Evolutionary conservation across 805 yeast species (phyloP), one percentile per base, ranked within the genome.

Genomic region (Teunomyces atbi): DNA sequence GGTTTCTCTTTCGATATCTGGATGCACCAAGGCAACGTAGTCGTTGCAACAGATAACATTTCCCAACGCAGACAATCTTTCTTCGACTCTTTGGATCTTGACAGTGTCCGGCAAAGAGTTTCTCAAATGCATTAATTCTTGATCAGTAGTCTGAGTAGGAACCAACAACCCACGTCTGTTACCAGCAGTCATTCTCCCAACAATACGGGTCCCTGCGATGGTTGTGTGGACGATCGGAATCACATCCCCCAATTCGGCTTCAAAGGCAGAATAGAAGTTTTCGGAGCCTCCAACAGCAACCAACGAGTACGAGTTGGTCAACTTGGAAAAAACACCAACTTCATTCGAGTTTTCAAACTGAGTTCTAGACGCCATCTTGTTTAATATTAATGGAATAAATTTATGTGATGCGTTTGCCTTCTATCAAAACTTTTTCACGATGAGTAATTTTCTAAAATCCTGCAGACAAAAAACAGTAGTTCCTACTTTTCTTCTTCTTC

Each of bases 1-100:
- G 44, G 99, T 94, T 72, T 94, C 99, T 66, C 99, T 85, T 76
- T 94, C 99, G 55, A 94, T 89, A 74, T 94, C 99, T 43, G 99
- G 99, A 70, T 94, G 99, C 45, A 94, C 99, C 55, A 94, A 79
- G 3, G 99, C 99, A 59, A 95, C 99, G 66, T 94, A 94, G 69
- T 94, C 99, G 70, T 94, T 94, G 74, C 98, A 92, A 72, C 98
- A 92, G 62, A 94, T 90, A 52, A 94, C 99, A 60, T 94, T 94
- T 60, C 99, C 99, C 55, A 94, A 74, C 11, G 99, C 99, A 44
- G 96, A 87, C 53, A 94, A 76, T 65, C 99, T 83, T 74, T 94
- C 99, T 72, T 94, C 99, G 33, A 95, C 96, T 68, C 99, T 83
- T 74, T 94, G 99, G 60, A 94, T 90, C 71, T 87, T 91, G 56